phyloP scores from a whole-genome alignment of 2,329 filamentous ascomycete genomes.

The Ophiocordyceps sinensis region DNA sequence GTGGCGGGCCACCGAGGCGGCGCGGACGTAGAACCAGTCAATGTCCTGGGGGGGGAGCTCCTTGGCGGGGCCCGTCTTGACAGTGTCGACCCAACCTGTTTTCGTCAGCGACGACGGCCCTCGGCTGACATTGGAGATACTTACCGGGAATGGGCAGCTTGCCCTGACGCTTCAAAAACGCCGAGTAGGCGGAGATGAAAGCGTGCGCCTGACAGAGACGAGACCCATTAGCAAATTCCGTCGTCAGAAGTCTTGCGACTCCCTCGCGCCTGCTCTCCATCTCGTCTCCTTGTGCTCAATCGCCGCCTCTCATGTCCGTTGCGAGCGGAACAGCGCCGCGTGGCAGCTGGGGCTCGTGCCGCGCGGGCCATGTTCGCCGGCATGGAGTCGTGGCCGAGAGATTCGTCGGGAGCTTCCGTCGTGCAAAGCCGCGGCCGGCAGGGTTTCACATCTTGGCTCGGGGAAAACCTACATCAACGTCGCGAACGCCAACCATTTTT shows the following conservation, averaged over 20 bases:
- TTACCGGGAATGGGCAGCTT: constrained; percentile 82
- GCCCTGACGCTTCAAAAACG: constrained; percentile 88
- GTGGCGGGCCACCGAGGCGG: constrained; percentile 90
- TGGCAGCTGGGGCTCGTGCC: background rate
- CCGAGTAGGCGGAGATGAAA: constrained; percentile 76
- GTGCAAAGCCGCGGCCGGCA: background rate
- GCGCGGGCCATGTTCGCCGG: background rate
- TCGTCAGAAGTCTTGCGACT: constrained; percentile 59
- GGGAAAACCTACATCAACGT: constrained; percentile 60
- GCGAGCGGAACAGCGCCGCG: background rate
- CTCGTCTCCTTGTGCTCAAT: constrained; percentile 4
- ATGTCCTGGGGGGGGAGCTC: constrained; percentile 96
- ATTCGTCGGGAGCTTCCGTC: background rate
- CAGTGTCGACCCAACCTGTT: constrained; percentile 94
- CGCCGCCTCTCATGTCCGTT: background rate
- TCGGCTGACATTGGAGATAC: constrained; percentile 12
- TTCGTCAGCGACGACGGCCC: background rate
- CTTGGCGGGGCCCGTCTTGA: constrained; percentile 94
- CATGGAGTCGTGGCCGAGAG: background rate
- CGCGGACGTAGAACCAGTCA: constrained; percentile 91
- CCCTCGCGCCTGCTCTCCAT: constrained; percentile 54
- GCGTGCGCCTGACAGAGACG: constrained; percentile 55
- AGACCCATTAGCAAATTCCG: constrained; percentile 57
- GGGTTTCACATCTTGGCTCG: background rate
- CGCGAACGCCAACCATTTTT: constrained; percentile 73